phyloP scores from a whole-genome alignment of 306 rosid species.

The Vigna unguiculata region DNA sequence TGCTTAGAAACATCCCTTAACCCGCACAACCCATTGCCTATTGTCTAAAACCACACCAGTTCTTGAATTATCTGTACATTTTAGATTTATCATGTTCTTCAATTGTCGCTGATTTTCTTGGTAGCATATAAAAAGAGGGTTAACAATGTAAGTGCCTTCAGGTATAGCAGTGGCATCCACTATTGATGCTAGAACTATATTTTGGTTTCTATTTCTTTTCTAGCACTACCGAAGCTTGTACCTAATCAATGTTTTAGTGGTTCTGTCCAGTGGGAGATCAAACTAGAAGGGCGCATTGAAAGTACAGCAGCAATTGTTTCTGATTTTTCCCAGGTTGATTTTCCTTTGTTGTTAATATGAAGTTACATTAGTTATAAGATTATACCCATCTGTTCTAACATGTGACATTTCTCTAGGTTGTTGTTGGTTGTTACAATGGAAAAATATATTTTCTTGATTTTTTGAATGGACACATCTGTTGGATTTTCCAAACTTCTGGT shows the following conservation, averaged over 20 bases:
- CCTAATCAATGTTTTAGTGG: slow-evolving; percentile 74
- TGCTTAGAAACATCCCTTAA: no score
- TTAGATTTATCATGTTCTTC: slow-evolving; percentile 1
- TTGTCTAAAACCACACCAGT: neutral
- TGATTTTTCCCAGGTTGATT: slow-evolving; percentile 80
- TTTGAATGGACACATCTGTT: slow-evolving; percentile 66
- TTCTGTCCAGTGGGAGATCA: slow-evolving; percentile 83
- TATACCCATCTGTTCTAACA: slow-evolving; percentile 43
- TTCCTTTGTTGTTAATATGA: slow-evolving; percentile 32
- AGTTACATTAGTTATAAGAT: slow-evolving; percentile 18
- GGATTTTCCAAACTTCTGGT: slow-evolving; percentile 87
- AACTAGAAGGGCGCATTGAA: slow-evolving; percentile 88
- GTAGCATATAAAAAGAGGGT: slow-evolving; percentile 16
- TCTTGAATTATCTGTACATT: neutral
- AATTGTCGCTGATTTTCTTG: slow-evolving; percentile 11
- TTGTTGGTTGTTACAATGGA: slow-evolving; percentile 93
- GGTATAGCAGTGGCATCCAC: neutral
- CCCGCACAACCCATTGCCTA: neutral
- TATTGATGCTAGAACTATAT: slow-evolving; percentile 19
- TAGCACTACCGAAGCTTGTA: slow-evolving; percentile 42
- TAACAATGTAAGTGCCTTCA: slow-evolving; percentile 16
- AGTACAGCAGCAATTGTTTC: slow-evolving; percentile 83
- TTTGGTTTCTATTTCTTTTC: slow-evolving; percentile 36
- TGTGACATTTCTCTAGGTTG: slow-evolving; percentile 62
- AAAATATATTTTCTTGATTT: slow-evolving; percentile 84